Conservation (phyloP, 2,329 filamentous ascomycete species). For the Cladosporium sp. region DNA sequence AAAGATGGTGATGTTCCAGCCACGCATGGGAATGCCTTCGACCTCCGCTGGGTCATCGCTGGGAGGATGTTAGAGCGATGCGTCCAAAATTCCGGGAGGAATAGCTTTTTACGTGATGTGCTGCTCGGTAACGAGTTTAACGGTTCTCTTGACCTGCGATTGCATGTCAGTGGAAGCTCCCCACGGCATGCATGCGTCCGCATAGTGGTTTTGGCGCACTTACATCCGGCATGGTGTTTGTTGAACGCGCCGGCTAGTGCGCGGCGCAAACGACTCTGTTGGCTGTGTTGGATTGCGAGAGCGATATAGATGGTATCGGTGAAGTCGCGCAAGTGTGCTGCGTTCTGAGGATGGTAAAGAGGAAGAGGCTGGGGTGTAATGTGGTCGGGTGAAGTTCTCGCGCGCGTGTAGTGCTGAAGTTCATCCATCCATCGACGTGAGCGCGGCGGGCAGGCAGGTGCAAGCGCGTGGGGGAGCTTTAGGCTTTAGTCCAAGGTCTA, state of each 20-base stretch:
- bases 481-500: not conserved
- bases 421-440: not conserved
- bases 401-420: constrained; percentile 7
- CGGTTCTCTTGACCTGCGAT: constrained; percentile 69
- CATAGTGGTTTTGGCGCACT: constrained; percentile 15
- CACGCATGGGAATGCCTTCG: constrained; percentile 86
- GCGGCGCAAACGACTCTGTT: constrained; percentile 10
- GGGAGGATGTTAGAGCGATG: constrained; percentile 18
- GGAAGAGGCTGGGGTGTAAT: not conserved
- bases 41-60: constrained; percentile 76
- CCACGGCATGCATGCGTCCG: not conserved
- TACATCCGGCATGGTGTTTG: constrained; percentile 35
- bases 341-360: not conserved
- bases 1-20: constrained; percentile 84
- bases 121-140: constrained; percentile 93
- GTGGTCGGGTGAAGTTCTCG: not conserved
- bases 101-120: constrained; percentile 63
- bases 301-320: not conserved
- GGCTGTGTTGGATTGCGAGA: not conserved
- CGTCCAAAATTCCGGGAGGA: constrained; percentile 1
- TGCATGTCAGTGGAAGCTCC: constrained; percentile 8
- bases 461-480: not conserved
- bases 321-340: not conserved
- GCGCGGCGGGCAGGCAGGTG: not conserved
- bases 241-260: constrained; percentile 5